phyloP scores from a whole-genome alignment of 148 eudicot species.

The Diospyros lotus region DNA sequence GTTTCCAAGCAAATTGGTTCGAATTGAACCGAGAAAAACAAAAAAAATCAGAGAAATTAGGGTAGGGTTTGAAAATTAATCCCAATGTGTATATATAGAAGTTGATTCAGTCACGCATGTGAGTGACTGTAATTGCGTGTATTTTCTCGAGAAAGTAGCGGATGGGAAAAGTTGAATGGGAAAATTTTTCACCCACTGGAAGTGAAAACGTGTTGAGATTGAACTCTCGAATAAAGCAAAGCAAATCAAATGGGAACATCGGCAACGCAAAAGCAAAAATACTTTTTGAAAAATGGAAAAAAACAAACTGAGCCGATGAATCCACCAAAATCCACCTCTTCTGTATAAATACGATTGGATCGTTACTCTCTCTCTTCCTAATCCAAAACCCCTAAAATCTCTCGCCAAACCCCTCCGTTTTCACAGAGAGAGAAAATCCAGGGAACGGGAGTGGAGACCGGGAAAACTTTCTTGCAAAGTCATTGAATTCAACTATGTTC shows the following conservation, averaged over 20 bases:
- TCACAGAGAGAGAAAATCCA: not conserved
- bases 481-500: not conserved
- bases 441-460: not conserved
- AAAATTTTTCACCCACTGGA: not conserved
- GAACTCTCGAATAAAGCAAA: not conserved
- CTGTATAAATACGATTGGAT: not conserved
- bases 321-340: too few species aligned
- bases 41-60: too few species aligned
- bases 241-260: not conserved
- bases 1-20: too few species aligned
- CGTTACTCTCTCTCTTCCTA: not conserved
- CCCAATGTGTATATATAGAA: too few species aligned
- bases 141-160: too few species aligned
- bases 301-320: not conserved
- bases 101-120: too few species aligned
- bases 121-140: too few species aligned
- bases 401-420: slow-evolving; percentile 13
- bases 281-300: not conserved
- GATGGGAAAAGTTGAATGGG: too few species aligned
- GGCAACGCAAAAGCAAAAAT: not conserved
- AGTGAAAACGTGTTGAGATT: slow-evolving; percentile 4
- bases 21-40: too few species aligned
- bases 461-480: not conserved
- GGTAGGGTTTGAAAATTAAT: too few species aligned
- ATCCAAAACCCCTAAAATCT: not conserved